Evolutionary conservation across 495 filamentous ascomycete genomes (phyloP).

Genomic region (Talaromyces proteolyticus): DNA sequence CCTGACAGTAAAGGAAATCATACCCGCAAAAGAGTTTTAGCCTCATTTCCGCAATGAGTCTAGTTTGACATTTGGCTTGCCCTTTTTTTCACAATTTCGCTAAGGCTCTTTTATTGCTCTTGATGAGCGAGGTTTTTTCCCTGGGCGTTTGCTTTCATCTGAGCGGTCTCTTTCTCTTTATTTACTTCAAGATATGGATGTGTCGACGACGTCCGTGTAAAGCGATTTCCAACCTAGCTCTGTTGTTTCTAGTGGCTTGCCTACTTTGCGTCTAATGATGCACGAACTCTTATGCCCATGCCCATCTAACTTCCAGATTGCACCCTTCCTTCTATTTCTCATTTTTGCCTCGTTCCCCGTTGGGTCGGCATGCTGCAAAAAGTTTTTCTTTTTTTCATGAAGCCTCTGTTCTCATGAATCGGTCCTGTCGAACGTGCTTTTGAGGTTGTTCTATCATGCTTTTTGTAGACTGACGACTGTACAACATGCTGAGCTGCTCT

Average conservation of each 20-base stretch:
- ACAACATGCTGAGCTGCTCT: constrained; percentile 18
- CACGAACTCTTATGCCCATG: constrained; percentile 11
- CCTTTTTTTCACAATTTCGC: constrained; percentile 25
- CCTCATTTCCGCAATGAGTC: constrained; percentile 41
- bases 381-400: constrained; percentile 28
- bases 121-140: constrained; percentile 39
- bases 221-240: constrained; percentile 19
- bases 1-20: constrained; percentile 8
- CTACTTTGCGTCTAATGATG: constrained; percentile 8
- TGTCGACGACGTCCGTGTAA: constrained; percentile 1
- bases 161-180: constrained; percentile 38
- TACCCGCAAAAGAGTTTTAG: constrained; percentile 33
- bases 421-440: constrained; percentile 40
- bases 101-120: constrained; percentile 39
- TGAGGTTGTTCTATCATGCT: constrained; percentile 28
- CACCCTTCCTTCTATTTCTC: constrained; percentile 7
- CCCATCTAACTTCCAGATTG: constrained; percentile 8
- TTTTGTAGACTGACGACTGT: constrained; percentile 28
- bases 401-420: constrained; percentile 27
- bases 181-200: constrained; percentile 6
- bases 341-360: constrained; percentile 17
- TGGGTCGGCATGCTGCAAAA: constrained; percentile 48
- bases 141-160: constrained; percentile 37
- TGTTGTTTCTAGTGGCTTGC: constrained; percentile 9
- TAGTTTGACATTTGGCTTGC: constrained; percentile 39